Evolutionary conservation across 2,329 filamentous ascomycete species (phyloP), one percentile per base, ranked within the genome.

Genomic region (Talaromyces sp.): DNA sequence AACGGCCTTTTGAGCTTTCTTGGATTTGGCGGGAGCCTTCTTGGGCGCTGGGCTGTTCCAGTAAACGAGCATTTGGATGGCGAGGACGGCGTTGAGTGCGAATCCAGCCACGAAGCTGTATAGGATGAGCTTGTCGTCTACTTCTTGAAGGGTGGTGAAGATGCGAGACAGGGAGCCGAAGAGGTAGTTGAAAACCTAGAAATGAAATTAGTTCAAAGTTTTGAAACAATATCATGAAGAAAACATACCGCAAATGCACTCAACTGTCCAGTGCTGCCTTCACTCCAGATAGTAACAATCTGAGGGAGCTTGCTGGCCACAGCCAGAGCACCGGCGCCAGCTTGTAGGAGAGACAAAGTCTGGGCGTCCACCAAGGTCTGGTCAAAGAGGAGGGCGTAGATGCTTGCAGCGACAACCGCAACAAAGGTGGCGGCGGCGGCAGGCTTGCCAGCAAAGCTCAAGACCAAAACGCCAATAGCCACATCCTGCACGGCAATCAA

Each of bases 71-170:
- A 99, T 95, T 80, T 99, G 95, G 43, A 83, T 78, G 14, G 93
- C 93, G 61, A 99, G 82, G 60, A 99, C 84, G 61, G 87, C 82
- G 77, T 99, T 99, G 68, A 99, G 85, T n/a, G 82, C 78, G 74
- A 97, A 97, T 29, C 92, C 95, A 8, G 92, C 91, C 59, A 98
- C 79, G 81, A 96, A 98, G 56, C 93, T 90, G 78, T 96, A 98
- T 27, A 99, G 84, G 69, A 99, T 98, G 62, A 98, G 83, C 78
- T 93, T 93, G 77, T 99, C 95, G 74, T 96, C 90, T 62, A 99
- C 95, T 81, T 99, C 95, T 72, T 98, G 93, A 61, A 99, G 81
- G 9, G 96, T 99, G 32, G 95, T 99, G 78, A 97, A 99, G 79
- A 99, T 96, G 73, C 95, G 90, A 27, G 91, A 90, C 61, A 98